Base-by-base conservation (phyloP, 495 filamentous ascomycete species). In the Glonium stellatum region DNA sequence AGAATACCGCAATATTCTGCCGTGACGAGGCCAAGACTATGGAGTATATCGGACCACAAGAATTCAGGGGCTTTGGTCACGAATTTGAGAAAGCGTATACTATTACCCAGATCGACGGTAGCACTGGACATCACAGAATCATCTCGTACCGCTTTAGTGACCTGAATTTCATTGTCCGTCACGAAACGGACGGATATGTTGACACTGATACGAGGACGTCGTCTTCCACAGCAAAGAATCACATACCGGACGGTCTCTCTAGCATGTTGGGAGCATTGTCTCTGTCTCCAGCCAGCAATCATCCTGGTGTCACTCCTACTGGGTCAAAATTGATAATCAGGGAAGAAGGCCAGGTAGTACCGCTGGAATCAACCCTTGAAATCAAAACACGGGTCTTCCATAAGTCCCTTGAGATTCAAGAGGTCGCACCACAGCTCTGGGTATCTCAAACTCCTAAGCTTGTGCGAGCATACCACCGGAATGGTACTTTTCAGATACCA, bases 41-140 rank as follows among this genome's bases (percentile, higher is more conserved):
- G 12, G 58, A 67, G 41, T 27, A 62, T n/a, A 71, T 80, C 25
- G 56, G 39, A 22, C 67, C 63, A 34, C 5, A 68, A 44, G 72
- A 76, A 34, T 78, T 77, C 62, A 63, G 61, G 25, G 78, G 78
- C 9, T 81, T 64, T 59, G 78, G 78, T 2, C 73, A 76, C 48
- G 70, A 75, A 55, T 79, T 80, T 49, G 76, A 80, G 63, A 79
- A 55, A 67, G 72, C 69, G 4, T 81, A 71, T 58, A 80, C 78
- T 12, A 75, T 52, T 1, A 55, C 51, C 49, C 62, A 74, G 37
- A 62, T 77, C 39, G 31, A 50, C 0, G 68, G 63, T 5, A 80
- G 76, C 52, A 76, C 73, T 60, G 75, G 78, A 34, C 76, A 81
- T 58, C 72, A 81, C 52, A 68, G 78, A 50, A 73, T 81, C 1